Evolutionary conservation across 352 stramenopile species (phyloP).

Genomic region (Phytophthora pinifolia): DNA sequence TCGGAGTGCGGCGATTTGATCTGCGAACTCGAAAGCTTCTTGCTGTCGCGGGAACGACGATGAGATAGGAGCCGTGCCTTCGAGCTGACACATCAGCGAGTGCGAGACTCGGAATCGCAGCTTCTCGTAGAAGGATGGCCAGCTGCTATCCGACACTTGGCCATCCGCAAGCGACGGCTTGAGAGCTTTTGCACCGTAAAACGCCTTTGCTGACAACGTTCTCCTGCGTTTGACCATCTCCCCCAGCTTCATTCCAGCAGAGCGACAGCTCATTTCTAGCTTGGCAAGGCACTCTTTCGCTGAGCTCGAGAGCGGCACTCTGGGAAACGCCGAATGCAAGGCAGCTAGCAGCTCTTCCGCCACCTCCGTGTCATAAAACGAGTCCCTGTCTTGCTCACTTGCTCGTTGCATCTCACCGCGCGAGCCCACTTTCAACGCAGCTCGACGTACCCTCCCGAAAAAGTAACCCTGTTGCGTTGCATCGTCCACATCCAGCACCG

Average conservation of each 20-base stretch:
- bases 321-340: conserved; percentile 49
- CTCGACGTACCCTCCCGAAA: conserved; percentile 33
- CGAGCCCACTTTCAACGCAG: not conserved
- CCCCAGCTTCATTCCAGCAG: conserved; percentile 9
- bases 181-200: conserved; percentile 28
- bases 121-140: conserved; percentile 63
- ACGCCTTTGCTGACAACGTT: conserved; percentile 33
- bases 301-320: conserved; percentile 39
- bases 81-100: conserved; percentile 75
- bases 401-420: not conserved
- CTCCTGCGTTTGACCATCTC: conserved; percentile 31
- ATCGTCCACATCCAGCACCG: conserved; percentile 46
- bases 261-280: conserved; percentile 3
- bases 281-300: conserved; percentile 43
- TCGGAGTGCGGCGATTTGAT: conserved; percentile 53
- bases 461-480: conserved; percentile 56
- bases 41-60: conserved; percentile 74
- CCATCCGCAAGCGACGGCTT: not conserved
- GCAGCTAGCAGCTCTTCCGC: conserved; percentile 38
- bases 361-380: conserved; percentile 29
- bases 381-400: not conserved
- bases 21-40: conserved; percentile 78
- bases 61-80: conserved; percentile 66
- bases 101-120: conserved; percentile 79
- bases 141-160: conserved; percentile 13